These are phyloP conservation scores for Selaginella moellendorffii DNA, from an alignment of 75 land plant species.

Conservation along the genomic window DNA sequence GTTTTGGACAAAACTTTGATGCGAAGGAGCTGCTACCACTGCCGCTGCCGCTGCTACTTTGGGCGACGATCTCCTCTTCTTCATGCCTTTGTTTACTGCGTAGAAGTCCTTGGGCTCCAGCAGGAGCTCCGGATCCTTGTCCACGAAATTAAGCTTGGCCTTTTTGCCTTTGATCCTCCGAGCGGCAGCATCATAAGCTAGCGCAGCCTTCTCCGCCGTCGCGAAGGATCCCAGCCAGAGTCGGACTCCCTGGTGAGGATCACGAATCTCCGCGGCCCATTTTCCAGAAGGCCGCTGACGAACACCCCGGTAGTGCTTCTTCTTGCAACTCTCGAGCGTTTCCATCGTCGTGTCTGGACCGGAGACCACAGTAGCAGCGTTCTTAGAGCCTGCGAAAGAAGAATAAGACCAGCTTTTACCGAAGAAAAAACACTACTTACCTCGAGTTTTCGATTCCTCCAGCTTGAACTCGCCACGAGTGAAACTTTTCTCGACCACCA, in stretches of 20 bases:
- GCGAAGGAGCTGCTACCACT: background rate
- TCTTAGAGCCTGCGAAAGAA: background rate
- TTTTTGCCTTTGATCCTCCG: background rate
- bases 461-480: no score
- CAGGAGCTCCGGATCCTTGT: background rate
- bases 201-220: slow-evolving; percentile 1
- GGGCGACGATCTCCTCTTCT: background rate
- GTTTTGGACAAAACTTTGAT: no score
- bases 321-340: background rate
- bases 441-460: no score
- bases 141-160: background rate
- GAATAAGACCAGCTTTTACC: no score
- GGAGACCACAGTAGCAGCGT: background rate
- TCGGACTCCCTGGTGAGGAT: background rate
- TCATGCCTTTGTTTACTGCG: background rate
- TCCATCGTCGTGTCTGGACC: background rate
- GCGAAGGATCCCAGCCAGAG: background rate
- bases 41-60: background rate
- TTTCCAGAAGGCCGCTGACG: background rate
- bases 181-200: background rate
- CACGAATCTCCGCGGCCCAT: background rate
- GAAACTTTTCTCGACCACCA: background rate
- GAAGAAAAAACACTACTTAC: no score
- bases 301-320: background rate
- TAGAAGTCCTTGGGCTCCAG: background rate